phyloP scores from a whole-genome alignment of 2,329 filamentous ascomycete genomes.

The Penicillium sp. region DNA sequence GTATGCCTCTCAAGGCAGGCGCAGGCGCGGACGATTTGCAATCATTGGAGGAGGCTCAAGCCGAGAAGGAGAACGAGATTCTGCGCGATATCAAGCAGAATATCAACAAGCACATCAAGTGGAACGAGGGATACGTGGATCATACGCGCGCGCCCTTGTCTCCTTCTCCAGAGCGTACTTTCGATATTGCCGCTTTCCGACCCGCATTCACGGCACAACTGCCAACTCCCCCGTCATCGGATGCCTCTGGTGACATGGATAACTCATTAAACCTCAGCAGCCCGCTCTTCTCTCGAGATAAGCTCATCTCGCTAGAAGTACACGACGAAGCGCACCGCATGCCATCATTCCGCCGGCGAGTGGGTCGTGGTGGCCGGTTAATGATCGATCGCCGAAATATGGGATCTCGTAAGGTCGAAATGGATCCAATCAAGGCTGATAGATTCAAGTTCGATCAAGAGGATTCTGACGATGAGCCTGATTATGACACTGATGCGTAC shows the following conservation, averaged over 20 bases:
- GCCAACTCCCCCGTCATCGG: constrained; percentile 52
- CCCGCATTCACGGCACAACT: constrained; percentile 68
- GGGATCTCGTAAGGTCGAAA: constrained; percentile 52
- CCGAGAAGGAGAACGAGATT: constrained; percentile 80
- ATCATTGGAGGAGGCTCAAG: constrained; percentile 72
- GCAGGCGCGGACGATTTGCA: constrained; percentile 79
- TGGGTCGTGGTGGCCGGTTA: constrained; percentile 79
- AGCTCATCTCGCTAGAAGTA: constrained; percentile 44
- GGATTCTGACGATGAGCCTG: constrained; percentile 73
- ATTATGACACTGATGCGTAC: constrained; percentile 74
- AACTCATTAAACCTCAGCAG: constrained; percentile 35
- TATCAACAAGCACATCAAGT: constrained; percentile 82
- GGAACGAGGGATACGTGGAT: constrained; percentile 89
- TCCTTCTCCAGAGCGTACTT: constrained; percentile 67
- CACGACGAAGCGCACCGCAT: constrained; percentile 47
- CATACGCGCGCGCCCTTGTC: constrained; percentile 82
- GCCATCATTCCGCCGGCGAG: constrained; percentile 77
- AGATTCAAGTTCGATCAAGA: constrained; percentile 87
- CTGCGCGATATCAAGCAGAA: constrained; percentile 81
- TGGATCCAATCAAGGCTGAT: constrained; percentile 58
- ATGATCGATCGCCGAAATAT: constrained; percentile 85
- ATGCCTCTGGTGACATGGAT: constrained; percentile 49
- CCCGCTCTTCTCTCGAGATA: constrained; percentile 36
- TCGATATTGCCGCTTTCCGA: constrained; percentile 63
- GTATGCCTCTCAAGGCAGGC: constrained; percentile 69